A percentile compares a stretch with the other conserved stretches of the same genome.
Evolutionary conservation across 2,329 filamentous ascomycete genomes (phyloP).

Genomic region (Coleophoma cylindrospora): DNA sequence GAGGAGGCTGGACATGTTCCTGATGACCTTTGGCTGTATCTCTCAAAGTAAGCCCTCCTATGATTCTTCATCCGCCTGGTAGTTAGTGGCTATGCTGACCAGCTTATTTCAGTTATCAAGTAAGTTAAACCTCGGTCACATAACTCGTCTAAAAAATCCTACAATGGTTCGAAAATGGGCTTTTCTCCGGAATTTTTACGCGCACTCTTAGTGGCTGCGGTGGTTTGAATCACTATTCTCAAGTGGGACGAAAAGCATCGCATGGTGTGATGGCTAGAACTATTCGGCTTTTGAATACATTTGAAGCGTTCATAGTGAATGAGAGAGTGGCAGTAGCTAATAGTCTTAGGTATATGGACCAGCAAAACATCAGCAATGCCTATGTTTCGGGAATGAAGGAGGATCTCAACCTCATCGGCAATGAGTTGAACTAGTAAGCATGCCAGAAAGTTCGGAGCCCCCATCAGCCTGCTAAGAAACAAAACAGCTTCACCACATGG

Average conservation of each 20-base stretch:
- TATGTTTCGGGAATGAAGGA: slow-evolving; percentile 29
- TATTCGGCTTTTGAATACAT: no score
- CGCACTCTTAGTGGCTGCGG: no score
- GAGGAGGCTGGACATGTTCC: slow-evolving; percentile 30
- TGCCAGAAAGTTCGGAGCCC: neutral
- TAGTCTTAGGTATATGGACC: slow-evolving; percentile 37
- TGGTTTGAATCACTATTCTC: no score
- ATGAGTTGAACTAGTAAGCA: slow-evolving; percentile 40
- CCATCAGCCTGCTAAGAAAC: neutral
- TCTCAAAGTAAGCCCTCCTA: slow-evolving; percentile 25
- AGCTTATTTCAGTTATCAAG: slow-evolving; percentile 29
- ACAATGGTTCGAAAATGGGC: no score
- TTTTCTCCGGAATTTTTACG: no score
- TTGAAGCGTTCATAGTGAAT: no score
- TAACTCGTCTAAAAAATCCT: no score
- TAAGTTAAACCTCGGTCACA: no score
- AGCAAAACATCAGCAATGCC: slow-evolving; percentile 22
- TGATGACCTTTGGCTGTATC: slow-evolving; percentile 34
- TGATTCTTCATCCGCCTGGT: neutral
- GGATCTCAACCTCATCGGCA: slow-evolving; percentile 41
- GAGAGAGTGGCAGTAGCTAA: no score
- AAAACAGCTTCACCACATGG: slow-evolving; percentile 28
- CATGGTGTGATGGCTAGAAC: no score
- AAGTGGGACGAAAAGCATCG: no score
- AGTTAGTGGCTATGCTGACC: neutral